Base-by-base conservation (phyloP, 2,329 filamentous ascomycete species). In the Ceratocystis ficicola region DNA sequence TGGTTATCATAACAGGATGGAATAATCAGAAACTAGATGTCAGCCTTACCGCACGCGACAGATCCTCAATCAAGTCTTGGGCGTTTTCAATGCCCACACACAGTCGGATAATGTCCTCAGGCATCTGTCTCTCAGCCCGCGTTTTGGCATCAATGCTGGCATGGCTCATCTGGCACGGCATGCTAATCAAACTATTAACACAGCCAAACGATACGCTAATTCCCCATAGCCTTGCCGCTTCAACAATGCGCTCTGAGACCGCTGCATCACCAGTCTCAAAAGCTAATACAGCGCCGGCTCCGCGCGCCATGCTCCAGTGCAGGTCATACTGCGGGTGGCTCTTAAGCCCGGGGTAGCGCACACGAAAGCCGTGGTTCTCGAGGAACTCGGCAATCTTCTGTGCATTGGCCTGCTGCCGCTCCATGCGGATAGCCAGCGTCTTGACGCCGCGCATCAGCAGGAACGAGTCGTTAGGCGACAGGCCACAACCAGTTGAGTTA, bases 161-260 rank as follows among this genome's bases (percentile, higher is more conserved):
- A 76, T 99, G 94, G 77, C 93, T 97, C 95, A 99, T 99, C 72
- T 93, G 91, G 78, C 94, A 99, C 7, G 94, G 93, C 93, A 99
- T 96, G 78, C 92, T 96, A 76, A 99, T 99, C 75, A 99, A 79
- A 74, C 90, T 95, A 79, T 99, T 99, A 70, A 99, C 94, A 74
- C 94, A 97, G 61, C 94, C 94, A 74, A 99, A 99, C 73, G 90
- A 96, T 68, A 99, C 94, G 70, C 89, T 95, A 71, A 99, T 99
- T 44, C 89, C 91, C 86, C 90, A 99, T 41, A 99, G 80, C 69
- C 89, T 85, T 1, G 94, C 89, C 36, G 89, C 89, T 77, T 97
- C 94, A 4, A 99, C 94, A 71, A 99, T 96, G 48, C 92, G 84
- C 78, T 96, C 90, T 3, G 89, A 95, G 41, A 96, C 77, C 6